Base-by-base conservation (phyloP, 2,329 filamentous ascomycete genomes). In the Ascochyta koolunga region DNA sequence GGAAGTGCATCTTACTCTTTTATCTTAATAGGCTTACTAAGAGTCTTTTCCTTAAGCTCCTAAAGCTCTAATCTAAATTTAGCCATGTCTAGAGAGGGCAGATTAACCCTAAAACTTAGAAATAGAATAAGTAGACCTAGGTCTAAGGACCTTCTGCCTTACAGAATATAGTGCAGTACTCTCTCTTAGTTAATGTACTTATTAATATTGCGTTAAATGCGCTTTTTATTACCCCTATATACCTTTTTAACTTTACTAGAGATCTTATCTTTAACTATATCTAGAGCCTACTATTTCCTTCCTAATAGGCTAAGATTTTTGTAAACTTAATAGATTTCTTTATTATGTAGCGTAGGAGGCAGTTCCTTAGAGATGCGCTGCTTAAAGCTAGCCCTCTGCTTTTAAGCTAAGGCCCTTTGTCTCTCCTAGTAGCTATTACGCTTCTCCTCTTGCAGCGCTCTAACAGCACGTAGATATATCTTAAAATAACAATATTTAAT, bases 1-100 rank as follows among this genome's bases (percentile, higher is more conserved):
- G 21, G 25, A 42, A 38, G 15, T 47, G 0, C 5, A 9, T 41
- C 56, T 37, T 58, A 58, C 56, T 58, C 51, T 58, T 49, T 58
- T 2, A 52, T n/a, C 19, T 49, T 0, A 27, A 58, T 55, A 2
- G 56, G 43, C 16, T 47, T 58, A 21, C 39, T 52, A 36, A 58
- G n/a, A n/a, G n/a, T n/a, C n/a, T n/a, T n/a, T n/a, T n/a, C n/a
- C n/a, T n/a, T n/a, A n/a, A n/a, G n/a, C n/a, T n/a, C n/a, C n/a
- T n/a, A n/a, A n/a, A n/a, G n/a, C n/a, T n/a, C n/a, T n/a, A n/a
- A n/a, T n/a, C n/a, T n/a, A n/a, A n/a, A n/a, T n/a, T n/a, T n/a
- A n/a, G n/a, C n/a, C n/a, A n/a, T 38, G 35, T 19, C 13, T 21
- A 38, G 13, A 38, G 35, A 38, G 13, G 35, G 35, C 19, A 13